phyloP scores from a whole-genome alignment of 2,329 filamentous ascomycete species.

The Aspergillus pseudoglaucus region DNA sequence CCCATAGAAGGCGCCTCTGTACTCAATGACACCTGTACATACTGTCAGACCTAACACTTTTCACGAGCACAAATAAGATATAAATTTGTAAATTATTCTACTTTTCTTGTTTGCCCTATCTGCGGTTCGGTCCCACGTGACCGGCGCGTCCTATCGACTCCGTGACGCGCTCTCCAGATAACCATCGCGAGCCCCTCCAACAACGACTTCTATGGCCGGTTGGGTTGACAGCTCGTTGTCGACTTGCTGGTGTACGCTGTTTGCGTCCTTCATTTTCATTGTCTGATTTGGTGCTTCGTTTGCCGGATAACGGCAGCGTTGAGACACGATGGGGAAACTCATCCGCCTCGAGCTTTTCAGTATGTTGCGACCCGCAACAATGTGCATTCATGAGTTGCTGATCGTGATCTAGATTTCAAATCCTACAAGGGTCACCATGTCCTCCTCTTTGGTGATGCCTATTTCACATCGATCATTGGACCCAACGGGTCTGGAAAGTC shows the following conservation, averaged over 20 bases:
- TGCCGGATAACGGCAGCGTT: constrained; percentile 19
- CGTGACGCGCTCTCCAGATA: constrained; percentile 13
- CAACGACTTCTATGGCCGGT: constrained; percentile 7
- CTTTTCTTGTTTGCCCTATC: not conserved
- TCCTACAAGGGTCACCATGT: constrained; percentile 97
- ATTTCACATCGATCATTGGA: constrained; percentile 98
- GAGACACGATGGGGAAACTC: constrained; percentile 80
- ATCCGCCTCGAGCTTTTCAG: constrained; percentile 91
- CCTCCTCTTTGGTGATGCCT: constrained; percentile 91
- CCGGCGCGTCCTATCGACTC: constrained; percentile 18
- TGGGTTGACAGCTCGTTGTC: not conserved
- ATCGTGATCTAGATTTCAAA: constrained; percentile 73
- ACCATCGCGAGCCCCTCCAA: constrained; percentile 16
- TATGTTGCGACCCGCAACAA: constrained; percentile 38
- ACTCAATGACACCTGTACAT: not conserved
- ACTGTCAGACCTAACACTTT: not conserved
- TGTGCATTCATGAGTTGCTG: constrained; percentile 10
- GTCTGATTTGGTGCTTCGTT: constrained; percentile 14
- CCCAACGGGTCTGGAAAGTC: constrained; percentile 99
- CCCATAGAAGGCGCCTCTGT: not conserved
- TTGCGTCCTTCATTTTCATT: constrained; percentile 5
- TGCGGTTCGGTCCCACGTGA: constrained; percentile 17
- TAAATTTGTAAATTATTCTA: not conserved
- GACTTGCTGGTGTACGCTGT: constrained; percentile 1
- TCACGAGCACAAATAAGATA: no score